Percentiles rank a stretch among this genome's conserved stretches.
phyloP scores from a whole-genome alignment of 306 rosid genomes.

The Cicer bijugum region DNA sequence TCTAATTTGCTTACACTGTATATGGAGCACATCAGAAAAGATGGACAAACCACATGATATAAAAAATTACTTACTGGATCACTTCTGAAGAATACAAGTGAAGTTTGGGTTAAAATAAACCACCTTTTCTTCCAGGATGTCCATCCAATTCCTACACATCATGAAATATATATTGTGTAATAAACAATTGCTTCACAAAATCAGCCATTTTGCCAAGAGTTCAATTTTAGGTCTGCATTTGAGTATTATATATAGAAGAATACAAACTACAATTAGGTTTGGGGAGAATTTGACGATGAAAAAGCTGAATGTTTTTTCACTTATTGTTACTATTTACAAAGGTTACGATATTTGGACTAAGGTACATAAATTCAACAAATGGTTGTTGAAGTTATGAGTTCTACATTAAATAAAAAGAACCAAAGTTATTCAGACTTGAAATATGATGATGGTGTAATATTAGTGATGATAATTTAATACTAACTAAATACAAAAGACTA shows the following conservation, averaged over 20 bases:
- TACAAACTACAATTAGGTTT: conserved; percentile 4
- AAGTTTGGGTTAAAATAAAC: conserved; percentile 91
- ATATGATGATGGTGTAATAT: background rate
- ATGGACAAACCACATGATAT: conserved; percentile 31
- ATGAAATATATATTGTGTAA: conserved; percentile 28
- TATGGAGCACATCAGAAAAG: conserved; percentile 1
- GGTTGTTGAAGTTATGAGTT: background rate
- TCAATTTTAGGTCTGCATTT: conserved; percentile 8
- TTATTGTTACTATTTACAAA: background rate
- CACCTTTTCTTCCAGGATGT: conserved; percentile 99
- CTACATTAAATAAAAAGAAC: background rate
- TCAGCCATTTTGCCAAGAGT: background rate
- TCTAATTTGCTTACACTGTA: background rate
- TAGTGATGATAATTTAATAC: background rate
- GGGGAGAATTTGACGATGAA: conserved; percentile 22
- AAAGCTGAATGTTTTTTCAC: conserved; percentile 4
- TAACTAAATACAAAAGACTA: background rate
- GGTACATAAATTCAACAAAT: background rate
- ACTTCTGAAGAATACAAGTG: conserved; percentile 96
- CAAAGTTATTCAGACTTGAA: background rate
- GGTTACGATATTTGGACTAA: background rate
- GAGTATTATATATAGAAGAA: conserved; percentile 11
- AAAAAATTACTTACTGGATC: conserved; percentile 84
- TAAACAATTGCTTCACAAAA: conserved; percentile 37
- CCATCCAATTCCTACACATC: conserved; percentile 88